Conservation (phyloP, 371 early-diverging fungal species). For the Cokeromyces recurvatus region DNA sequence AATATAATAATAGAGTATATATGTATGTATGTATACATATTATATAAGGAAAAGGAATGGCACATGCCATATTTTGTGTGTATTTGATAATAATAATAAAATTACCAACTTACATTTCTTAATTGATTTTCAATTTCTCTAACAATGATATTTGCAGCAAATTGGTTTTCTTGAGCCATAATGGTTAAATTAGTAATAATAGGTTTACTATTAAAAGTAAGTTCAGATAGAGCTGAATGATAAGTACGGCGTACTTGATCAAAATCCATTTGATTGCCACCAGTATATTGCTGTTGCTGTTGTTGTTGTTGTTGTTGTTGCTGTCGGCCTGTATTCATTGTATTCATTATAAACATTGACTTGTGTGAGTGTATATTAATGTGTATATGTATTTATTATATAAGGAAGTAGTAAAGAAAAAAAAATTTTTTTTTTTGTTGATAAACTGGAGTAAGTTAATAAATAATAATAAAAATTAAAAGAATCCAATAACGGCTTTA, state of each 20-base stretch:
- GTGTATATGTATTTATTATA: not conserved
- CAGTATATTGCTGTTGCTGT: constrained; percentile 18
- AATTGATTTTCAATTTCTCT: constrained; percentile 81
- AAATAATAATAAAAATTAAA: not conserved
- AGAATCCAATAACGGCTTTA: no score
- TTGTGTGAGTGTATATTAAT: no score
- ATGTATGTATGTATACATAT: no score
- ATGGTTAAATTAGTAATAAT: constrained; percentile 87
- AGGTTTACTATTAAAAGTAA: constrained; percentile 89
- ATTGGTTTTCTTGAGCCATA: constrained; percentile 72
- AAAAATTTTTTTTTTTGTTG: no score
- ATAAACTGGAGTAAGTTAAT: not conserved
- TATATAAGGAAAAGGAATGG: no score
- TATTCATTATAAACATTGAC: no score
- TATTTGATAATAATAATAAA: not conserved
- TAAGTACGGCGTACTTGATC: constrained; percentile 37
- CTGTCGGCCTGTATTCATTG: constrained; percentile 15
- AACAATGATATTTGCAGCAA: constrained; percentile 67
- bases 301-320: constrained; percentile 21
- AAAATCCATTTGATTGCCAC: constrained; percentile 8
- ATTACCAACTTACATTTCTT: constrained; percentile 57
- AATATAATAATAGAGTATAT: no score
- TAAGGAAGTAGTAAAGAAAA: not conserved
- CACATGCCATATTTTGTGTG: no score
- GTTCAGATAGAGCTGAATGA: constrained; percentile 44